phyloP scores from a whole-genome alignment of 2,329 filamentous ascomycete genomes.

The Chaetothyriales sp. region DNA sequence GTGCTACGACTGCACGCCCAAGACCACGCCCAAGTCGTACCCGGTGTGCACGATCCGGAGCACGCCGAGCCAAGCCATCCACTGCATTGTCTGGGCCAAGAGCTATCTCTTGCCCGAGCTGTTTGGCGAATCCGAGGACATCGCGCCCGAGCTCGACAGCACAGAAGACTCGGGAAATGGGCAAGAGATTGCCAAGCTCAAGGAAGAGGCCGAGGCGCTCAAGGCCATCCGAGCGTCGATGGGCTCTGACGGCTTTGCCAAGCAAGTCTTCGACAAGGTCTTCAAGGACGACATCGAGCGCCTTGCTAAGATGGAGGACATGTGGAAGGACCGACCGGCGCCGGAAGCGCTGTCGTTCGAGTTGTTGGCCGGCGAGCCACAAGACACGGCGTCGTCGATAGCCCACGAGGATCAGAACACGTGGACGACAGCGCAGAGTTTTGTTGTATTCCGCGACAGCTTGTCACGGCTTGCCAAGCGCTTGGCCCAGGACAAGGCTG shows the following conservation, averaged over 20 bases:
- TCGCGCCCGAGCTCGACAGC: constrained; percentile 63
- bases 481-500: constrained; percentile 49
- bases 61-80: constrained; percentile 89
- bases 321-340: constrained; percentile 77
- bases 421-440: constrained; percentile 75
- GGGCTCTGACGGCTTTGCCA: constrained; percentile 61
- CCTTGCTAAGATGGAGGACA: constrained; percentile 75
- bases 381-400: constrained; percentile 39
- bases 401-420: constrained; percentile 55
- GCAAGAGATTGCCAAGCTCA: constrained; percentile 75
- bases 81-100: constrained; percentile 98
- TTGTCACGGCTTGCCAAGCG: constrained; percentile 63
- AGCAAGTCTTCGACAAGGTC: constrained; percentile 82
- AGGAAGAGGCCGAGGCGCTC: constrained; percentile 68
- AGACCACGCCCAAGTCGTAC: constrained; percentile 82
- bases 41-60: constrained; percentile 95
- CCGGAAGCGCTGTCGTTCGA: constrained; percentile 63
- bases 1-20: constrained; percentile 89
- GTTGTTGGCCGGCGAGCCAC: constrained; percentile 40
- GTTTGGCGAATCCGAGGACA: constrained; percentile 82
- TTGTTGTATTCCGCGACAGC: constrained; percentile 72
- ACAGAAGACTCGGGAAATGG: constrained; percentile 71
- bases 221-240: constrained; percentile 71
- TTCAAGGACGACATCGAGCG: constrained; percentile 75
- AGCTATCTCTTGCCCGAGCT: constrained; percentile 93